Conservation (phyloP, 2,329 filamentous ascomycete genomes). For the Aureobasidium subglaciale region DNA sequence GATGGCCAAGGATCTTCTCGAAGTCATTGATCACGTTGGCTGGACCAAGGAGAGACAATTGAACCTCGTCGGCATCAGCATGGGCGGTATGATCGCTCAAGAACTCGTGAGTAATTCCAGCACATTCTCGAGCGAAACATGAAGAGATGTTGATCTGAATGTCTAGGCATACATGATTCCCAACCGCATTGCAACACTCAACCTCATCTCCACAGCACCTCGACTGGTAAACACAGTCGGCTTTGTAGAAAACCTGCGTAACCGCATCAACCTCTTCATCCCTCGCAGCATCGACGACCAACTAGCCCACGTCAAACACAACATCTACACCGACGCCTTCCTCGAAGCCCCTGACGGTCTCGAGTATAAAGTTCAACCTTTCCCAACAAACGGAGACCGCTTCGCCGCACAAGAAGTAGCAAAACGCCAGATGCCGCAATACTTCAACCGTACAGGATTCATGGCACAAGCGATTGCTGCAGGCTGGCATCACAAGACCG, state of each 20-base stretch:
- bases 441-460: constrained; percentile 62
- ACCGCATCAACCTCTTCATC: constrained; percentile 51
- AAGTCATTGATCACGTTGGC: constrained; percentile 60
- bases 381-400: constrained; percentile 71
- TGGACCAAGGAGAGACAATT: constrained; percentile 56
- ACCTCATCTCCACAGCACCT: constrained; percentile 44
- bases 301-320: constrained; percentile 56
- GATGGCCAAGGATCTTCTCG: constrained; percentile 73
- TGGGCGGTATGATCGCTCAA: constrained; percentile 90
- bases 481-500: constrained; percentile 70
- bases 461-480: constrained; percentile 71
- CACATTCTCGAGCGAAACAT: neutral
- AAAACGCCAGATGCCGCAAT: constrained; percentile 56
- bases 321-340: constrained; percentile 61
- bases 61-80: constrained; percentile 70
- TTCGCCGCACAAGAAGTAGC: constrained; percentile 72
- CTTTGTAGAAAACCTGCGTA: constrained; percentile 57
- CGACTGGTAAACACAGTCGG: constrained; percentile 40
- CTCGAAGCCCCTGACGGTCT: constrained; percentile 53
- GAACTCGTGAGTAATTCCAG: constrained; percentile 52
- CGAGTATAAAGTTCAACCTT: constrained; percentile 41
- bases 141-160: neutral
- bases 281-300: constrained; percentile 64
- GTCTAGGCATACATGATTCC: constrained; percentile 37
- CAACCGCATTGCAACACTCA: constrained; percentile 42